Conservation (phyloP, 2,329 filamentous ascomycete genomes). For the Microcera coccophila region DNA sequence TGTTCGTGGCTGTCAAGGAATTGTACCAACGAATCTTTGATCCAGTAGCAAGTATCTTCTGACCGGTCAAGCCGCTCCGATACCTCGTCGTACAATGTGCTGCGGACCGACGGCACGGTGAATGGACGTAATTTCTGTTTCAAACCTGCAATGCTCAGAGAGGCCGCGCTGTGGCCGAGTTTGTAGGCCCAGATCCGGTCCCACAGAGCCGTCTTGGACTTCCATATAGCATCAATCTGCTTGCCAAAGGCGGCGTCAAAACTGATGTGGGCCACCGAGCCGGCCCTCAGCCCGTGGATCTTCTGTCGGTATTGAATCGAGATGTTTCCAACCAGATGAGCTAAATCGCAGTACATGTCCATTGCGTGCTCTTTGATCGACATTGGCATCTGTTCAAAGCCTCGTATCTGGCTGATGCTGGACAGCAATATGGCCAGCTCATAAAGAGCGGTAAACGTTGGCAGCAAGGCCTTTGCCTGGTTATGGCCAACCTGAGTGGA, state of each 20-base stretch:
- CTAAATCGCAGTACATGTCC: slow-evolving; percentile 34
- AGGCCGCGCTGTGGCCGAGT: slow-evolving; percentile 26
- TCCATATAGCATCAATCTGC: slow-evolving; percentile 34
- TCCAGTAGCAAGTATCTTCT: slow-evolving; percentile 40
- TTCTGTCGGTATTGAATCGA: slow-evolving; percentile 34
- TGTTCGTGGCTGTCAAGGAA: slow-evolving; percentile 35
- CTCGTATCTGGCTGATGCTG: slow-evolving; percentile 34
- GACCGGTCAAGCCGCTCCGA: slow-evolving; percentile 35
- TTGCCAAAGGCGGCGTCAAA: slow-evolving; percentile 36
- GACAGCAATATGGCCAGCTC: slow-evolving; percentile 37
- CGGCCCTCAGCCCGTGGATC: slow-evolving; percentile 28
- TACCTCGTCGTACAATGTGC: slow-evolving; percentile 32
- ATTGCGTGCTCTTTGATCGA: slow-evolving; percentile 32
- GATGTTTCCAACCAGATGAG: slow-evolving; percentile 34
- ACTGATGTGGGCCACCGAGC: slow-evolving; percentile 27
- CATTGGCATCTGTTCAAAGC: slow-evolving; percentile 31
- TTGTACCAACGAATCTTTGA: slow-evolving; percentile 32
- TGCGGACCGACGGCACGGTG: slow-evolving; percentile 25
- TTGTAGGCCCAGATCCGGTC: slow-evolving; percentile 35
- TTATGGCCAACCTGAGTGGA: slow-evolving; percentile 35
- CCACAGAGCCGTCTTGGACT: slow-evolving; percentile 30
- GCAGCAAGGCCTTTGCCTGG: slow-evolving; percentile 36
- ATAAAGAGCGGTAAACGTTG: slow-evolving; percentile 38
- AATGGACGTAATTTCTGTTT: slow-evolving; percentile 31
- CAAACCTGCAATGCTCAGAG: slow-evolving; percentile 28